Evolutionary conservation across 768 basidiomycete genomes (phyloP).

Genomic region (Pleurotus tuoliensis): DNA sequence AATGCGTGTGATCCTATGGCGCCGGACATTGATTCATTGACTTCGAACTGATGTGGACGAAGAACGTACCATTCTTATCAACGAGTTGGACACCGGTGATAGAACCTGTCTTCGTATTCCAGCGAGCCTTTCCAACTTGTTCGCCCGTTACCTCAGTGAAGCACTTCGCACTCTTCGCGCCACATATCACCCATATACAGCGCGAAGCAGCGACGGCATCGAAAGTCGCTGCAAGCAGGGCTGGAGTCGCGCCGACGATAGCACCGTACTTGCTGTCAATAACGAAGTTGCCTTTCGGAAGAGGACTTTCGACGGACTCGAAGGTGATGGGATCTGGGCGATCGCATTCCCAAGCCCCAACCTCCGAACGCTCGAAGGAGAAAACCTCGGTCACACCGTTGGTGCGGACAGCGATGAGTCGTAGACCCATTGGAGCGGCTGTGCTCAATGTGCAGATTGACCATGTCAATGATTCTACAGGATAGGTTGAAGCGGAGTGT

Average conservation of each 20-base stretch:
- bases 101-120: conserved; percentile 48
- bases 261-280: conserved; percentile 51
- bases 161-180: conserved; percentile 54
- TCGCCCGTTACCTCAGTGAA: conserved; percentile 62
- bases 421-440: conserved; percentile 43
- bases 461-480: conserved; percentile 60
- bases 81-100: conserved; percentile 53
- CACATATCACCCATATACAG: conserved; percentile 44
- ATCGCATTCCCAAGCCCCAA: conserved; percentile 32
- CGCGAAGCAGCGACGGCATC: conserved; percentile 17
- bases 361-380: conserved; percentile 37
- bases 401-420: conserved; percentile 56
- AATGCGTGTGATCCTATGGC: conserved; percentile 47
- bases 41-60: no score
- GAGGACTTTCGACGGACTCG: conserved; percentile 40
- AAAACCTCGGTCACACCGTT: conserved; percentile 62
- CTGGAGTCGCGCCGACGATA: not conserved
- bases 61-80: conserved; percentile 52
- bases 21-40: conserved; percentile 2
- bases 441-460: conserved; percentile 52
- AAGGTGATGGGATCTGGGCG: conserved; percentile 27
- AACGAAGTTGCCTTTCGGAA: conserved; percentile 48
- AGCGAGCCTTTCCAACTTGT: conserved; percentile 61
- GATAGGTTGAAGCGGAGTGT: conserved; percentile 35
- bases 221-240: conserved; percentile 12